A percentile compares a stretch with the other conserved stretches of the same genome.
These are phyloP conservation scores for Cucurbita moschata DNA, from an alignment of 306 rosid genomes.

Conservation along the genomic window DNA sequence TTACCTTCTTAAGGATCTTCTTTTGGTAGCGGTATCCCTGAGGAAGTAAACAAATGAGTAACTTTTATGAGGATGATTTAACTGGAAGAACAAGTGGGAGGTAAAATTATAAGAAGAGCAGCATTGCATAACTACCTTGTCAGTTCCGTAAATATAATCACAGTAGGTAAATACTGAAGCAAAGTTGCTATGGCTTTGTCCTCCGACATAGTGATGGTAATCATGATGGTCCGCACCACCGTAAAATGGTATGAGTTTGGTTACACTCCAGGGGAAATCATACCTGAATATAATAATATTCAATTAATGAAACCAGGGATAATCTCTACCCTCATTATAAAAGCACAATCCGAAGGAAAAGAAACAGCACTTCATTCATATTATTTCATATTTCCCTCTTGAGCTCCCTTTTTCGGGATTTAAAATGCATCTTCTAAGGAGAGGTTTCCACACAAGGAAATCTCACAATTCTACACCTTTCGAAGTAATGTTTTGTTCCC, in stretches of 20 bases:
- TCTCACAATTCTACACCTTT: too few relatives aligned
- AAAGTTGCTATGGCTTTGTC: slow-evolving; percentile 89
- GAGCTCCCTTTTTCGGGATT: too few relatives aligned
- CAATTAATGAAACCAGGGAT: not conserved
- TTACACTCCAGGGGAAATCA: slow-evolving; percentile 75
- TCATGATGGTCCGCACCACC: slow-evolving; percentile 94
- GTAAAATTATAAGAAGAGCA: slow-evolving; percentile 9
- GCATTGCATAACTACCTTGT: slow-evolving; percentile 47
- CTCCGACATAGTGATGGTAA: slow-evolving; percentile 96
- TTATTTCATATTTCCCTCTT: too few relatives aligned
- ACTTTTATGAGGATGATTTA: slow-evolving; percentile 13
- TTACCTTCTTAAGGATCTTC: slow-evolving; percentile 66
- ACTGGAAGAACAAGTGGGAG: not conserved
- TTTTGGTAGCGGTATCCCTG: slow-evolving; percentile 85
- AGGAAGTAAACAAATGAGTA: slow-evolving; percentile 18
- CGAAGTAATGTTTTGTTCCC: too few relatives aligned
- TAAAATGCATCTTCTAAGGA: too few relatives aligned
- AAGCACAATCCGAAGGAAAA: not conserved
- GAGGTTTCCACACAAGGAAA: too few relatives aligned
- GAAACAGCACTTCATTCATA: not conserved
- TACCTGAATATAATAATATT: slow-evolving; percentile 28
- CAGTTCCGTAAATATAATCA: slow-evolving; percentile 90
- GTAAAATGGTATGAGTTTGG: slow-evolving; percentile 77
- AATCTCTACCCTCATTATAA: not conserved
- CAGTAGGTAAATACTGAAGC: slow-evolving; percentile 96